Percentiles rank a stretch among this genome's conserved stretches.
Conservation (phyloP, 176 grass and related monocot genomes). For the Eleusine indica region DNA sequence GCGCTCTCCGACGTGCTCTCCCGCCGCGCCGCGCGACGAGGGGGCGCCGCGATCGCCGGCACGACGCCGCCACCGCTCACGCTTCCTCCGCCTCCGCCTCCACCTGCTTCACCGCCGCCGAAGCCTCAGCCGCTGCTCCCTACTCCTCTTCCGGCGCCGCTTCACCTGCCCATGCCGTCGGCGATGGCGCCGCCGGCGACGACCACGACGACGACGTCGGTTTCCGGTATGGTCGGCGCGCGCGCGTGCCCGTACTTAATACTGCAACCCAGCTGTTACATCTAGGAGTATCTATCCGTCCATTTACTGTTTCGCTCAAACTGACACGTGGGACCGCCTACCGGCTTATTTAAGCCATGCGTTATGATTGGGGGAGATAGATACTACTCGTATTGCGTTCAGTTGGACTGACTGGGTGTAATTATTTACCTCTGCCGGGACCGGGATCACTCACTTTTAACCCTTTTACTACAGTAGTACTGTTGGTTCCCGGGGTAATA, state of each 20-base stretch:
- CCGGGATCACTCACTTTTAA: conserved; percentile 19
- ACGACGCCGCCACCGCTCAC: conserved; percentile 27
- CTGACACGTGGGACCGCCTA: conserved; percentile 27
- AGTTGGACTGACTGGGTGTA: background rate
- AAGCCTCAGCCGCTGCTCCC: background rate
- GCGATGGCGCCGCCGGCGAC: conserved; percentile 39
- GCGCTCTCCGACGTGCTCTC: conserved; percentile 82
- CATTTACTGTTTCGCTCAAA: conserved; percentile 29
- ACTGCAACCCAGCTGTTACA: conserved; percentile 18
- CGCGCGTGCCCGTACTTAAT: conserved; percentile 7
- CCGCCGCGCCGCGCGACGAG: conserved; percentile 68
- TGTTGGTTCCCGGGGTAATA: conserved; percentile 20
- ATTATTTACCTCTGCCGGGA: conserved; percentile 48
- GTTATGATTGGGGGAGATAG: conserved; percentile 54
- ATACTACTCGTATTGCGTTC: background rate
- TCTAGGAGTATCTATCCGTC: conserved; percentile 35
- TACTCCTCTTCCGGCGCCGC: background rate
- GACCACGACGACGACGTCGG: conserved; percentile 58
- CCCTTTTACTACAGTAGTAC: conserved; percentile 40
- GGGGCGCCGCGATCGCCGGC: conserved; percentile 37
- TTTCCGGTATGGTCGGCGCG: conserved; percentile 80
- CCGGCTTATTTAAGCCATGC: conserved; percentile 17
- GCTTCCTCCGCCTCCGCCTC: conserved; percentile 26
- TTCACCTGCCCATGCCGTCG: conserved; percentile 39
- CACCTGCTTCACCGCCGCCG: conserved; percentile 22